A percentile compares a stretch with the other conserved stretches of the same genome.
These are phyloP conservation scores for Apiotrichum sp. DNA, from an alignment of 1,284 basidiomycete species.

Conservation along the genomic window DNA sequence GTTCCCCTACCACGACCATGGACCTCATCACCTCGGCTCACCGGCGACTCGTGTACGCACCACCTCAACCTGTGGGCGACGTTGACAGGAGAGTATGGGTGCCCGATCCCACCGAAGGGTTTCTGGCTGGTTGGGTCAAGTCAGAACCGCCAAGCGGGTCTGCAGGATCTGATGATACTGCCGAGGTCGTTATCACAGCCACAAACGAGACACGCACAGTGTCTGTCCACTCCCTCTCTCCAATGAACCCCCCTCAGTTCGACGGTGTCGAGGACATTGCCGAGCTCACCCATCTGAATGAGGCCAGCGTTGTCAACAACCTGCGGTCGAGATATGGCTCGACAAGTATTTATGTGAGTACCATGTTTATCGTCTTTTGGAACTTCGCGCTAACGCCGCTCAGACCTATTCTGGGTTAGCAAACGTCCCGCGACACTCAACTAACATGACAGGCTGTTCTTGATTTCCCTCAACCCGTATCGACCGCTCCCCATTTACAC, in stretches of 20 bases:
- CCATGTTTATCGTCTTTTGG: too few species aligned
- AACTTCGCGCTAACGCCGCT: neutral
- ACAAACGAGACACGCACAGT: constrained; percentile 53
- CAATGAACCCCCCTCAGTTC: constrained; percentile 99
- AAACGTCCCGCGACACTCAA: neutral
- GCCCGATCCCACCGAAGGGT: constrained; percentile 39
- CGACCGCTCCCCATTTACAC: constrained; percentile 89
- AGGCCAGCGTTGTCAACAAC: constrained; percentile 98
- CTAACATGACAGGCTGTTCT: constrained; percentile 53
- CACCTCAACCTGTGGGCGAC: constrained; percentile 2
- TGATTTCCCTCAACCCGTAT: constrained; percentile 98
- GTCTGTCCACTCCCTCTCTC: constrained; percentile 70
- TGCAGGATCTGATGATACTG: constrained; percentile 25
- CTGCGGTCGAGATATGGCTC: constrained; percentile 84
- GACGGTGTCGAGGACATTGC: constrained; percentile 98
- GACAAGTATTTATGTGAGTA: constrained; percentile 87
- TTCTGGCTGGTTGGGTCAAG: constrained; percentile 45
- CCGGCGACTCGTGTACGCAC: constrained; percentile 4
- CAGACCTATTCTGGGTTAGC: constrained; percentile 46
- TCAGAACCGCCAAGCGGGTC: constrained; percentile 26
- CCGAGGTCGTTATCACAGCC: constrained; percentile 41
- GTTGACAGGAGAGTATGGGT: constrained; percentile 43
- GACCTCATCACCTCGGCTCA: constrained; percentile 10
- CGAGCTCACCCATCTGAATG: constrained; percentile 95
- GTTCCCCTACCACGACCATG: neutral